phyloP scores from a whole-genome alignment of 345 rosid species.

The Draba incana region DNA sequence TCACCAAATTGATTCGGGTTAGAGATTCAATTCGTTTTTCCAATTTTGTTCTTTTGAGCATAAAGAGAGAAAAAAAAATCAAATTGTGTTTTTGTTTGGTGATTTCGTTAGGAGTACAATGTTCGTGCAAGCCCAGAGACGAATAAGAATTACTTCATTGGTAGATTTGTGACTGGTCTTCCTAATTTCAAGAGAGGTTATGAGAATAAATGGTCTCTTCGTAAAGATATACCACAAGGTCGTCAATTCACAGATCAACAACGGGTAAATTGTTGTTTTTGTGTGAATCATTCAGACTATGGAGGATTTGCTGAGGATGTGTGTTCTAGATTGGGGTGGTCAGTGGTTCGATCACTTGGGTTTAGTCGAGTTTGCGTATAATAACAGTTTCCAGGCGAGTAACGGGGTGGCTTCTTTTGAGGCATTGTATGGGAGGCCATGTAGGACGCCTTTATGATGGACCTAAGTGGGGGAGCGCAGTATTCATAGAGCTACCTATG shows the following conservation, averaged over 20 bases:
- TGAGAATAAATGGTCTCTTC: slow-evolving; percentile 88
- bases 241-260: slow-evolving; percentile 76
- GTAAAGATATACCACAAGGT: slow-evolving; percentile 89
- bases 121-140: slow-evolving; percentile 64
- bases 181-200: slow-evolving; percentile 82
- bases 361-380: too few relatives aligned
- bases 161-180: slow-evolving; percentile 77
- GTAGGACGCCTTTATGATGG: too few relatives aligned
- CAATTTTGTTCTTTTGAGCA: not conserved
- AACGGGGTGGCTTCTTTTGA: too few relatives aligned
- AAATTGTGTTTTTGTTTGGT: not conserved
- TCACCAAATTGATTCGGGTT: slow-evolving; percentile 89
- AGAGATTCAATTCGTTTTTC: not conserved
- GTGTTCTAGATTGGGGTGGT: too few relatives aligned
- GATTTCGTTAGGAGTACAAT: slow-evolving; percentile 64
- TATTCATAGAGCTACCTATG: too few relatives aligned
- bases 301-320: too few relatives aligned
- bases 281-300: not conserved
- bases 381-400: too few relatives aligned
- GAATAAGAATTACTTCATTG: slow-evolving; percentile 89
- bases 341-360: too few relatives aligned
- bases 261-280: slow-evolving; percentile 53
- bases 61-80: not conserved
- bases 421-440: too few relatives aligned
- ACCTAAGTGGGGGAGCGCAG: too few relatives aligned